phyloP scores from a whole-genome alignment of 768 basidiomycete genomes.

The Lactarius hatsudake region DNA sequence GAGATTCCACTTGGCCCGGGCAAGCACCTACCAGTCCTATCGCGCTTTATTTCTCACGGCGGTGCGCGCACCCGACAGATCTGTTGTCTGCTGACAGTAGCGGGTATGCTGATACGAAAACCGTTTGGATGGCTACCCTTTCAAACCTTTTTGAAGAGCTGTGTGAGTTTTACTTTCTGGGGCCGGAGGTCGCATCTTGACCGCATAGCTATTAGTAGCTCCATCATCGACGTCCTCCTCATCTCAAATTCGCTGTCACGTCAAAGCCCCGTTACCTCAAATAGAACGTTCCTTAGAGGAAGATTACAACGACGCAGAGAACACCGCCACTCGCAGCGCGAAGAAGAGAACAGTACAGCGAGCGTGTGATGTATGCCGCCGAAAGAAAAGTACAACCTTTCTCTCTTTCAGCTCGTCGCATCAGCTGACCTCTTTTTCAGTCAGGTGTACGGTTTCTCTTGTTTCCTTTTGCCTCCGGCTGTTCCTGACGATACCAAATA shows the following conservation, averaged over 20 bases:
- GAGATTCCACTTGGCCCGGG: neutral
- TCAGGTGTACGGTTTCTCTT: slow-evolving; percentile 53
- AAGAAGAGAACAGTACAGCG: slow-evolving; percentile 76
- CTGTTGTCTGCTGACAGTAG: neutral
- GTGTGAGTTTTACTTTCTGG: neutral
- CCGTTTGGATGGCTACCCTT: neutral
- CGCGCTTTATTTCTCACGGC: neutral
- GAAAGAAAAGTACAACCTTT: slow-evolving; percentile 68
- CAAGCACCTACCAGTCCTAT: neutral
- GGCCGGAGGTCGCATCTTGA: neutral
- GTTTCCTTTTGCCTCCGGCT: neutral
- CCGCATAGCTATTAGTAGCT: too few relatives aligned
- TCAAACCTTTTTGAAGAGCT: neutral
- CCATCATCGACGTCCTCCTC: too few relatives aligned
- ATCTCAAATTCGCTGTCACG: too few relatives aligned
- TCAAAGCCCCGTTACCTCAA: too few relatives aligned
- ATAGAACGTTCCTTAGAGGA: slow-evolving; percentile 41
- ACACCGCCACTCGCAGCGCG: slow-evolving; percentile 34
- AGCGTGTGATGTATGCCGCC: slow-evolving; percentile 78
- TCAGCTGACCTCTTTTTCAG: slow-evolving; percentile 35
- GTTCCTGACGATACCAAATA: slow-evolving; percentile 28
- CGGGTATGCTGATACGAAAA: neutral
- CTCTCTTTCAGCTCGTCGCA: slow-evolving; percentile 18
- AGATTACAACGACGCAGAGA: slow-evolving; percentile 50
- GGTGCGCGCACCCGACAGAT: neutral